Evolutionary conservation across 352 stramenopile genomes (phyloP), one percentile per base, ranked within the genome.

Genomic region (Aphanomyces astaci): DNA sequence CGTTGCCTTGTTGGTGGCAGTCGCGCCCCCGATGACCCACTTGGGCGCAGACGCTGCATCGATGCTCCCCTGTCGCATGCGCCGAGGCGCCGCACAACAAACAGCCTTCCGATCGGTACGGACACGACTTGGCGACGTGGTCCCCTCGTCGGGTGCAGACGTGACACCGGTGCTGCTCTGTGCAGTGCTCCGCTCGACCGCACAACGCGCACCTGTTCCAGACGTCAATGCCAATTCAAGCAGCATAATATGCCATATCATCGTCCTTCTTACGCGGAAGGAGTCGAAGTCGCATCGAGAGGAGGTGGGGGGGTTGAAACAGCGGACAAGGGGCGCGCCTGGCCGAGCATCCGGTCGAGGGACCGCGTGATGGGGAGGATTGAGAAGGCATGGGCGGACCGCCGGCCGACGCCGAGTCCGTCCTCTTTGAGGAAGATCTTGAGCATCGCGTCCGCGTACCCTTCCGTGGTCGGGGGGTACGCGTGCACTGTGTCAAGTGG

Each of bases 371-470:
- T 71, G 3, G 85, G 85, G 22, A 94, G 73, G 40, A 94, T 67
- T 22, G 83, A 92, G 55, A 94, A 94, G n/a, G 77, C 75, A 7
- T 75, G 81, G 2, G 85, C 76, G 15, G 78, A 79, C 31, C 85
- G 83, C 28, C 85, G 82, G 0, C 76, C 81, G 15, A 91, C 76
- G 17, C 85, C 85, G 40, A 88, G 69, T n/a, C n/a, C n/a, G n/a
- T n/a, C n/a, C 52, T 89, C 82, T n/a, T 86, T 82, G n/a, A 94
- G 60, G 43, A 94, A 94, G 28, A 94, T 89, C 72, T 94, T 94
- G 75, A 92, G 78, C 39, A 80, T 82, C 0, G 82, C 75, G 63
- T 92, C 84, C 28, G 75, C 82, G 43, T 94, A 94, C 22, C 86
- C 86, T 66, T 94, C 86, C 27, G 84, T 78, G 0, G 81, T 92